Percentiles rank a stretch among this genome's conserved stretches.
These are phyloP conservation scores for Botryotinia narcissicola DNA, from an alignment of 2,329 filamentous ascomycete species.

Conservation along the genomic window DNA sequence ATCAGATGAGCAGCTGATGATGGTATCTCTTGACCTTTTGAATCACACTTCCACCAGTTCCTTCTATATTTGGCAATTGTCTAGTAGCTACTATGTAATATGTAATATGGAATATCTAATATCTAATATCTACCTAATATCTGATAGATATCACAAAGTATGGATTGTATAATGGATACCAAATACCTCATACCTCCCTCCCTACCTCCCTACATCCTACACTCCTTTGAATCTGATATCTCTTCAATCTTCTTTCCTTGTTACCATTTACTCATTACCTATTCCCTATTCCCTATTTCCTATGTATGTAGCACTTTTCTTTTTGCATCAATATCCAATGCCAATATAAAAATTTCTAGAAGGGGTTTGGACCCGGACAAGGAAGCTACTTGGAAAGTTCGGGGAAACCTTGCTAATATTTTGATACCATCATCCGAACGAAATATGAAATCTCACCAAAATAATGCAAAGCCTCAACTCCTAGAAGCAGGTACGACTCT, in stretches of 20 bases:
- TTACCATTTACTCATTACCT: neutral
- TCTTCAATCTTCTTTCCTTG: neutral
- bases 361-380: slow-evolving; percentile 2
- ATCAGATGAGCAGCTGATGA: slow-evolving; percentile 4
- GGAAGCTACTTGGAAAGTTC: slow-evolving; percentile 2
- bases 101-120: neutral
- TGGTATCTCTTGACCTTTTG: neutral
- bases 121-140: neutral
- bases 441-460: slow-evolving; percentile 2
- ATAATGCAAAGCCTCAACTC: neutral
- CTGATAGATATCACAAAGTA: neutral
- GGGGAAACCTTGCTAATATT: slow-evolving; percentile 16
- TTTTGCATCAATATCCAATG: neutral
- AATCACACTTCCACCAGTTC: neutral
- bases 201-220: neutral
- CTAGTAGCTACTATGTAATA: neutral
- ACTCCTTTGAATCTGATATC: neutral
- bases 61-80: neutral
- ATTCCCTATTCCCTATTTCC: neutral
- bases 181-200: neutral
- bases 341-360: neutral
- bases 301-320: neutral
- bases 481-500: neutral
- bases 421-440: neutral
- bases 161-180: neutral